Conservation (phyloP, 306 rosid genomes). For the Sphenostylis stenocarpa region DNA sequence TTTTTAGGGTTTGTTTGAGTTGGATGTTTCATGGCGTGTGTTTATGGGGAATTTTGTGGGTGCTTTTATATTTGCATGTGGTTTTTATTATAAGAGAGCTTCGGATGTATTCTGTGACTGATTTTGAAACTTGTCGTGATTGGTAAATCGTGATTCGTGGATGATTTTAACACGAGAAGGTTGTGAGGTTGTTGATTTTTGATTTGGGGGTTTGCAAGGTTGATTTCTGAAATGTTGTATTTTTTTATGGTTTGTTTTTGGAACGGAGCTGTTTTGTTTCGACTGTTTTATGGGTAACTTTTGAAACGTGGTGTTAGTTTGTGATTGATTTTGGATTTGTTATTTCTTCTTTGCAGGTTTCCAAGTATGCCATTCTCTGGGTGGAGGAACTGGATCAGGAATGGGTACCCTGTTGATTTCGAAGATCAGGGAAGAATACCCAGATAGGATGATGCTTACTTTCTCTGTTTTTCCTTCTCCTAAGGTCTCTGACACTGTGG, state of each 20-base stretch:
- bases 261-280: neutral
- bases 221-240: neutral
- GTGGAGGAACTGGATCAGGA: slow-evolving; percentile 85
- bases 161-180: neutral
- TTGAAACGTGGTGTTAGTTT: neutral
- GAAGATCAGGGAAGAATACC: slow-evolving; percentile 46
- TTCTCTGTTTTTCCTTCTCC: slow-evolving; percentile 49
- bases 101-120: neutral
- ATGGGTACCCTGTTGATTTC: slow-evolving; percentile 77
- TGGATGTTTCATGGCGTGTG: neutral
- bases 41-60: neutral
- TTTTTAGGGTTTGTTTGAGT: neutral
- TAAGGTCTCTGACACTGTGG: slow-evolving; percentile 58
- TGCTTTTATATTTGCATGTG: neutral
- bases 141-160: neutral
- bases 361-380: slow-evolving; percentile 75
- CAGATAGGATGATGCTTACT: slow-evolving; percentile 50
- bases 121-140: neutral
- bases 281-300: neutral
- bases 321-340: neutral
- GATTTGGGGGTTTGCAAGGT: neutral
- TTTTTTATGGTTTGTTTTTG: neutral
- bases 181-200: neutral
- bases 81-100: neutral
- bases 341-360: slow-evolving; percentile 46